A percentile compares a stretch with the other conserved stretches of the same genome.
These are phyloP conservation scores for Closterium sp. DNA, from an alignment of 139 green algal species.

Conservation along the genomic window DNA sequence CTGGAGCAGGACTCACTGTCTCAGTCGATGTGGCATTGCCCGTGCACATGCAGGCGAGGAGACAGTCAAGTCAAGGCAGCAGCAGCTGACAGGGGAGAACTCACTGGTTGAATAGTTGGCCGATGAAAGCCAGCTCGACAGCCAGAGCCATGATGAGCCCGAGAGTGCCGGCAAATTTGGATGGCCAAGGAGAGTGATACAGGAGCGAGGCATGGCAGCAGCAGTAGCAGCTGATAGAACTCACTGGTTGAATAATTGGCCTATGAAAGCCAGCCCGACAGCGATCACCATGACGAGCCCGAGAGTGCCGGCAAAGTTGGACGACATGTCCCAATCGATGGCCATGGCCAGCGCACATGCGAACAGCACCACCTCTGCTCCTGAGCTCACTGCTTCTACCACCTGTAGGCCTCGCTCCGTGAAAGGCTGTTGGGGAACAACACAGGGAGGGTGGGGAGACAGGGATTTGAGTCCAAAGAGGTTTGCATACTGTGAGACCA, in stretches of 20 bases:
- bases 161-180: neutral
- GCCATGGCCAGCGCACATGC: neutral
- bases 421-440: conserved; percentile 6
- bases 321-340: neutral
- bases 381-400: neutral
- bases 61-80: neutral
- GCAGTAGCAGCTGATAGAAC: neutral
- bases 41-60: too few species aligned
- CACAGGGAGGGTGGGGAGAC: neutral
- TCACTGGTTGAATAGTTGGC: conserved; percentile 26
- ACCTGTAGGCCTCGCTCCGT: conserved; percentile 16
- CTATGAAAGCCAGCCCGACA: conserved; percentile 4
- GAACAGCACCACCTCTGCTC: neutral
- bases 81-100: neutral
- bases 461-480: too few species aligned
- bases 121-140: conserved; percentile 6
- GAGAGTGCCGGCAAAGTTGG: neutral
- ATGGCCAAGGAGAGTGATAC: neutral
- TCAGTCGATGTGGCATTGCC: too few species aligned
- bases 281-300: neutral
- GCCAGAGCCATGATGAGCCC: neutral
- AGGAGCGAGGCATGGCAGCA: too few species aligned
- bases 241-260: conserved; percentile 24
- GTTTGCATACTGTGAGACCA: neutral
- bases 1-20: too few species aligned